Conservation (phyloP, 441 rosid species). For the Pelargonium citronellum region DNA sequence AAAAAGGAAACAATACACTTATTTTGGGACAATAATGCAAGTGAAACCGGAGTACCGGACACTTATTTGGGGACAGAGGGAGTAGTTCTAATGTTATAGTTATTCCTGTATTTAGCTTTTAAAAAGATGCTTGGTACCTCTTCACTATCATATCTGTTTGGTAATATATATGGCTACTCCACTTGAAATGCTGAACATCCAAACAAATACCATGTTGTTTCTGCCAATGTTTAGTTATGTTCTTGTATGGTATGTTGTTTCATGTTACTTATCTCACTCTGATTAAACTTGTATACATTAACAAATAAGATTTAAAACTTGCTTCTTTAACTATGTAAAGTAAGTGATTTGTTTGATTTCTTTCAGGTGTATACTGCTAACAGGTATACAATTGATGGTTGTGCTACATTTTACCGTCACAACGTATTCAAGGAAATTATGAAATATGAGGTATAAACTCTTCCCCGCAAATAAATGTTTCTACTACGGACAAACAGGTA, state of each 20-base stretch:
- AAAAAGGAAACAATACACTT: no score
- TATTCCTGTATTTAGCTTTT: no score
- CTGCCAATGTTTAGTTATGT: background rate
- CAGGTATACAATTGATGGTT: conserved; percentile 23
- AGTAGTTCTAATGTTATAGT: no score
- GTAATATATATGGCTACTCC: background rate
- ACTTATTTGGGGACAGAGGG: no score
- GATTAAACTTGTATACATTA: background rate
- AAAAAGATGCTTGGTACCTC: no score
- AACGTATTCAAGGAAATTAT: conserved; percentile 26
- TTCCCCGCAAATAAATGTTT: conserved; percentile 1
- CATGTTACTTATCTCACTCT: conserved; percentile 6
- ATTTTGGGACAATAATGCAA: background rate
- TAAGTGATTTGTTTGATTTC: conserved; percentile 2
- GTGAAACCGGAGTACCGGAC: background rate
- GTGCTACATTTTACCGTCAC: conserved; percentile 32
- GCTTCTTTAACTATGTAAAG: background rate
- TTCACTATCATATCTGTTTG: no score
- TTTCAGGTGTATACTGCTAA: conserved; percentile 25
- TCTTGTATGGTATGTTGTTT: background rate
- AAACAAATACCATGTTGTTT: background rate
- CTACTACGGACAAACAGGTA: no score
- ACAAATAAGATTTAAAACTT: background rate
- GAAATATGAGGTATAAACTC: conserved; percentile 28
- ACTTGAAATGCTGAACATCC: background rate